A percentile compares a stretch with the other conserved stretches of the same genome.
Conservation (phyloP, 805 yeast species). For the Blastobotrys terrestris region DNA sequence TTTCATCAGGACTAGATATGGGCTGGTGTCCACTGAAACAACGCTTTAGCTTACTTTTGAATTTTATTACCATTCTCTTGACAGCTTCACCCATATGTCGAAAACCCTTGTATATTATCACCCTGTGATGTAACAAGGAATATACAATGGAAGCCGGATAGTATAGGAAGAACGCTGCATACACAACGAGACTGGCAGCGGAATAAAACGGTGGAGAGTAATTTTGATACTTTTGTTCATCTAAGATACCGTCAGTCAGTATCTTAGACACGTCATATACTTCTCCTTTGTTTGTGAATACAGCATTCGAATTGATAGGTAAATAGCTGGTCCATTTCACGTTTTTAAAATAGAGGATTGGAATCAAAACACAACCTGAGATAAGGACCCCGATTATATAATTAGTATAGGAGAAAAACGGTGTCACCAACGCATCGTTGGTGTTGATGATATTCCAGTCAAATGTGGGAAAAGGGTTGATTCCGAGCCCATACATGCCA, state of each 20-base stretch:
- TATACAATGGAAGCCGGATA: conserved; percentile 50
- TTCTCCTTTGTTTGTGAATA: conserved; percentile 49
- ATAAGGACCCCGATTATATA: conserved; percentile 7
- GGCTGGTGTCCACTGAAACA: background rate
- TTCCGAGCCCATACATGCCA: conserved; percentile 37
- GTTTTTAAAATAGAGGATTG: conserved; percentile 40
- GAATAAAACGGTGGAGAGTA: conserved; percentile 55
- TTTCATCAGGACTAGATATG: background rate
- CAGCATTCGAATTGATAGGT: conserved; percentile 51
- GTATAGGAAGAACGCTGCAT: conserved; percentile 48
- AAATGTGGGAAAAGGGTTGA: conserved; percentile 37
- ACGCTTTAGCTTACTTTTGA: conserved; percentile 1
- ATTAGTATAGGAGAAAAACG: conserved; percentile 10
- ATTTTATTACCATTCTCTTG: background rate
- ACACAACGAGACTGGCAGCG: conserved; percentile 47
- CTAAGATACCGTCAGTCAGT: conserved; percentile 35
- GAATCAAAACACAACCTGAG: conserved; percentile 13
- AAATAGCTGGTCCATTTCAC: conserved; percentile 53
- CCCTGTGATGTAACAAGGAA: conserved; percentile 9
- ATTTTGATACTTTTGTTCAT: conserved; percentile 38
- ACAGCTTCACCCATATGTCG: conserved; percentile 1
- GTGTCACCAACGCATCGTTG: conserved; percentile 13
- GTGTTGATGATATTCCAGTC: conserved; percentile 29
- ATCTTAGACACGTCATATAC: conserved; percentile 44
- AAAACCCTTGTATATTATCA: background rate